Base-by-base conservation (phyloP, 305 asterid species). In the Rubia peregrina region DNA sequence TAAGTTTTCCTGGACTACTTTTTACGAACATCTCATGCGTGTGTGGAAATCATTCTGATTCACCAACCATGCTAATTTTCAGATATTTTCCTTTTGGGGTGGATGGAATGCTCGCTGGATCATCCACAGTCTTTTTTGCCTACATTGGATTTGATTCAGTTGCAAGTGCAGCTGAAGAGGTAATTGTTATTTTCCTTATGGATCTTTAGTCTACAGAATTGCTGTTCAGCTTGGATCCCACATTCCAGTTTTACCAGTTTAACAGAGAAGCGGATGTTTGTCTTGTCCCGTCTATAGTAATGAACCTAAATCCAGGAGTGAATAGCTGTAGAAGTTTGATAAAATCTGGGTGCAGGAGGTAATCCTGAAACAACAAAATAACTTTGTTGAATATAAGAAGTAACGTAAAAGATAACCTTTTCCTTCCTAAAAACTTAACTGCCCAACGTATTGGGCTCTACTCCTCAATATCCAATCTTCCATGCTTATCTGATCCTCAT, bases 91-190 rank as follows among this genome's bases (percentile, higher is more conserved):
- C 97, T 2, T 93, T 76, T 56, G 98, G 98, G 61, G 95, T 83
- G 36, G 85, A 93, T 86, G 98, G 98, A 71, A 83, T 93, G 95
- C 96, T 93, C 77, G 95, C 97, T 69, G 98, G 98, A 67, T 95
- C 98, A 71, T 88, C 98, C 59, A 91, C 98, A 22, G 96, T 93
- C 71, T 93, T 91, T 83, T 93, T 93, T 82, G 88, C 98, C 11
- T 93, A 69, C 73, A 84, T 91, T 73, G 98, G 98, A 53, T 93
- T 93, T 76, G 98, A 93, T 83, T 83, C 92, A 51, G 95, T 93
- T 67, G 95, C 98, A 71, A 93, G 98, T 80, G 88, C 98, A 73
- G 97, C 98, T 16, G 98, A 93, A 83, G 98, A 93, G 96, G 98
- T 89, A 79, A 33, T 21, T 61, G 44, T 61, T 33, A 8, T 51